A percentile compares a stretch with the other conserved stretches of the same genome.
phyloP scores from a whole-genome alignment of 768 basidiomycete species.

The Lactarius sp. region DNA sequence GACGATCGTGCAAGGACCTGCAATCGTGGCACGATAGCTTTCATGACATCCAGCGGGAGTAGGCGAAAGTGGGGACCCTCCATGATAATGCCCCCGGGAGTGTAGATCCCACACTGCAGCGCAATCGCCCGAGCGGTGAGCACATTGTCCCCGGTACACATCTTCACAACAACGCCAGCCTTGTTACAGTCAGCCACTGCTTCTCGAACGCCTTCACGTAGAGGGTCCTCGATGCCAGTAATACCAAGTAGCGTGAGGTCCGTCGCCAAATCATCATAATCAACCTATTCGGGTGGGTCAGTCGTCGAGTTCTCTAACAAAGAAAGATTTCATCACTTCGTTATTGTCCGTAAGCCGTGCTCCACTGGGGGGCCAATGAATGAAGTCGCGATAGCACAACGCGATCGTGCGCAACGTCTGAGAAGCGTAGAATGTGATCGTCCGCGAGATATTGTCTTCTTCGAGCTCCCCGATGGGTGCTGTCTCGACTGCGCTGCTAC shows the following conservation, averaged over 20 bases:
- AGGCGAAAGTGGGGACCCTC: conserved; percentile 92
- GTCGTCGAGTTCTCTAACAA: background rate
- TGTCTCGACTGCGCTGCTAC: conserved; percentile 45
- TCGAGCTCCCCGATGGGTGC: conserved; percentile 59
- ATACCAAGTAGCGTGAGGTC: conserved; percentile 86
- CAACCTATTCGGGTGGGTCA: conserved; percentile 40
- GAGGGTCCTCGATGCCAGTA: conserved; percentile 93
- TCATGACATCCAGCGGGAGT: conserved; percentile 61
- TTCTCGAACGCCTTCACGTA: conserved; percentile 82
- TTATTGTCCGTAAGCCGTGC: conserved; percentile 38
- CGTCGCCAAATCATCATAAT: conserved; percentile 60
- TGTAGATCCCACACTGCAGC: conserved; percentile 92
- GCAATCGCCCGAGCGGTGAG: conserved; percentile 96
- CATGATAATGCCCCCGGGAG: conserved; percentile 92
- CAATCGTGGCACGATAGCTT: conserved; percentile 83
- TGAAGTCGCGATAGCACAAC: conserved; percentile 86
- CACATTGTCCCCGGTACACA: conserved; percentile 98
- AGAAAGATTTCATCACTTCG: conserved; percentile 42
- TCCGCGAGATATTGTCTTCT: conserved; percentile 79
- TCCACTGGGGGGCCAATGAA: conserved; percentile 74
- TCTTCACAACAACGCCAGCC: conserved; percentile 92
- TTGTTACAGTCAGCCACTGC: conserved; percentile 83
- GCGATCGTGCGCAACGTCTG: conserved; percentile 94
- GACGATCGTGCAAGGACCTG: conserved; percentile 97
- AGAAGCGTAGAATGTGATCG: conserved; percentile 97